A percentile compares a stretch with the other conserved stretches of the same genome.
Conservation (phyloP, 306 rosid species). For the Medicago ruthenica region DNA sequence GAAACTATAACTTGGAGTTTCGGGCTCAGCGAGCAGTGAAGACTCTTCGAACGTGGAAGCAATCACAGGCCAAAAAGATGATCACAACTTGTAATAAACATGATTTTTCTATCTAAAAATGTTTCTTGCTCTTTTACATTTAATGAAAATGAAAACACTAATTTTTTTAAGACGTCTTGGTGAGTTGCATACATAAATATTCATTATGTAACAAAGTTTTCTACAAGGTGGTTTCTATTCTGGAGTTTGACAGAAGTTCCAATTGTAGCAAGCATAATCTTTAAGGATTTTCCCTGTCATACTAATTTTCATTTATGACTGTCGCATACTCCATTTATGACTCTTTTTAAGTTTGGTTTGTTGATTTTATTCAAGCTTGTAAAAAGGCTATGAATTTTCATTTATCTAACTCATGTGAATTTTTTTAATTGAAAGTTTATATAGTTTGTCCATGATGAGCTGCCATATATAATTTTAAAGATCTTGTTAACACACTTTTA, state of each 20-base stretch:
- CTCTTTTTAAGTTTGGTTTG: too few species aligned
- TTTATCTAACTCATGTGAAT: too few species aligned
- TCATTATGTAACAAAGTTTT: not conserved
- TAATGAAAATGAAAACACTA: not conserved
- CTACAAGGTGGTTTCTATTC: not conserved
- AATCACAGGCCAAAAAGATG: not conserved
- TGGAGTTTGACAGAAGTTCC: not conserved
- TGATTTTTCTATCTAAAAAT: not conserved
- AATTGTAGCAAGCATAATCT: not conserved
- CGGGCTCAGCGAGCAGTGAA: not conserved
- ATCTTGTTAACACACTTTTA: too few species aligned
- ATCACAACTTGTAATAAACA: conserved; percentile 1
- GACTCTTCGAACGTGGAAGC: not conserved
- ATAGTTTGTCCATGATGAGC: too few species aligned
- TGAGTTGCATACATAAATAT: not conserved
- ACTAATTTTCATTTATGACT: too few species aligned
- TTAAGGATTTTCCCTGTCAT: too few species aligned
- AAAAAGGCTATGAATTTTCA: too few species aligned
- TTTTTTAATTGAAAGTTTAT: too few species aligned
- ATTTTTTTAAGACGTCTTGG: not conserved
- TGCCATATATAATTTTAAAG: too few species aligned
- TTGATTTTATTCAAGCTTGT: too few species aligned
- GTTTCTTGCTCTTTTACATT: not conserved
- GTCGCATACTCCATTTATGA: too few species aligned
- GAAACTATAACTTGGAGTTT: not conserved